phyloP scores from a whole-genome alignment of 139 green algal genomes.

The Tetraselmis chui region DNA sequence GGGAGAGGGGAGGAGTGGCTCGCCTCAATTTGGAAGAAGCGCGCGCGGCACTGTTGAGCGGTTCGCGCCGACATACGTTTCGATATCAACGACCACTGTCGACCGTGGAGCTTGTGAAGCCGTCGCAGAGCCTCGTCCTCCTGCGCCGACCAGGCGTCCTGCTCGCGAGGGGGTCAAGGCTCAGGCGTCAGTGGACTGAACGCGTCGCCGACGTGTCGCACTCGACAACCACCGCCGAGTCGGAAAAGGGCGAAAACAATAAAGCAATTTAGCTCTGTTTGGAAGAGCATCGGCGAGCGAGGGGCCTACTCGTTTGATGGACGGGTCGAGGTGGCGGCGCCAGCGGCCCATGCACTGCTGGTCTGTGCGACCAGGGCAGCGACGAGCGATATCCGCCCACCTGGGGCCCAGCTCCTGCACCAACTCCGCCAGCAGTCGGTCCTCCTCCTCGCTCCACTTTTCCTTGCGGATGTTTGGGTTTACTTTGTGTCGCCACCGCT shows the following conservation, averaged over 20 bases:
- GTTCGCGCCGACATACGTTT: slow-evolving; percentile 54
- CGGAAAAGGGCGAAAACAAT: too few species aligned
- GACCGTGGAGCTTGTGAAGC: slow-evolving; percentile 39
- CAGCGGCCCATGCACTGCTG: slow-evolving; percentile 90
- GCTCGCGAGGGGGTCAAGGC: slow-evolving; percentile 3
- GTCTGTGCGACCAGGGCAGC: slow-evolving; percentile 61
- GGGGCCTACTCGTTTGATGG: slow-evolving; percentile 39
- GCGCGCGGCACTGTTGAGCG: slow-evolving; percentile 72
- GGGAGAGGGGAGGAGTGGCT: neutral
- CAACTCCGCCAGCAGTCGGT: slow-evolving; percentile 45
- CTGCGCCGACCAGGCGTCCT: slow-evolving; percentile 42
- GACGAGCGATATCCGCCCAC: slow-evolving; percentile 71
- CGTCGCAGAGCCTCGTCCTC: slow-evolving; percentile 54
- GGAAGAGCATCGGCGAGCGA: too few species aligned
- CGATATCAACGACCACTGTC: slow-evolving; percentile 56
- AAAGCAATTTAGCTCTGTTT: too few species aligned
- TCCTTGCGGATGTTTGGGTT: slow-evolving; percentile 77
- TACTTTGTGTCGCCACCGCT: slow-evolving; percentile 83
- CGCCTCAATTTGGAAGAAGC: slow-evolving; percentile 52
- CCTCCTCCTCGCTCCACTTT: slow-evolving; percentile 70
- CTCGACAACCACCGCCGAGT: too few species aligned
- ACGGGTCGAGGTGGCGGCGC: slow-evolving; percentile 74
- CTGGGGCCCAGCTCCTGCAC: slow-evolving; percentile 44
- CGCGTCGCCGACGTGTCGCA: too few species aligned
- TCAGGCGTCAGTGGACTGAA: too few species aligned